Base-by-base conservation (phyloP, 202 grass and related monocot genomes). In the Panicum virgatum region DNA sequence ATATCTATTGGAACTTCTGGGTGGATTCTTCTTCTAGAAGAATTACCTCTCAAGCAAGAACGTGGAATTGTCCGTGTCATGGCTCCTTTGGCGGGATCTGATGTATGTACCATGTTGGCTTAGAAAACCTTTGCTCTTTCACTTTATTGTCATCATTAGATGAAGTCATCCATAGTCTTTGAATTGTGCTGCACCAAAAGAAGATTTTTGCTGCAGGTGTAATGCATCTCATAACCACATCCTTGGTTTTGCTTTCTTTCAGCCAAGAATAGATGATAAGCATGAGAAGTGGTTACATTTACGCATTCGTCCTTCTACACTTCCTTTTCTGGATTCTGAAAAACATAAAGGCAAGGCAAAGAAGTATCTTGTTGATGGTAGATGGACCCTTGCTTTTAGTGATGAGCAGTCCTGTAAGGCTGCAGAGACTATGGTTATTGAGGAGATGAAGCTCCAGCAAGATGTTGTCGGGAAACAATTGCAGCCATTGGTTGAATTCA, bases 1-100 rank as follows among this genome's bases (percentile, higher is more conserved):
- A 40, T 96, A 78, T 92, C 86, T 32, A 89, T 72, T 50, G 97
- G 86, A 83, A 84, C 78, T 56, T 91, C 84, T 69, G 97, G 97
- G 16, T 99, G 97, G 97, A 88, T 99, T 88, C 78, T 99, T 70
- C 97, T 99, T 89, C 42, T 93, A 69, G 93, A 99, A 90, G 93
- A 99, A 87, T 83, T 88, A 32, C 93, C 91, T 64, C 83, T 91
- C 58, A 93, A 91, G 74, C 87, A 89, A 62, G 75, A 90, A 71
- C 53, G 80, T 60, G 97, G 97, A 89, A 86, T 88, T 78, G 78
- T 99, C 67, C 89, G 97, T 25, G 85, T 94, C 60, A 82, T 89
- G 65, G 93, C 93, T 54, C 97, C 97, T 56, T 91, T 99, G 84
- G 91, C 93, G 37, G 91, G 97, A 83, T 92, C 87, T 76, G 85